These are phyloP conservation scores for Penicillium malachiteum DNA, from an alignment of 495 filamentous ascomycete genomes.

Conservation along the genomic window DNA sequence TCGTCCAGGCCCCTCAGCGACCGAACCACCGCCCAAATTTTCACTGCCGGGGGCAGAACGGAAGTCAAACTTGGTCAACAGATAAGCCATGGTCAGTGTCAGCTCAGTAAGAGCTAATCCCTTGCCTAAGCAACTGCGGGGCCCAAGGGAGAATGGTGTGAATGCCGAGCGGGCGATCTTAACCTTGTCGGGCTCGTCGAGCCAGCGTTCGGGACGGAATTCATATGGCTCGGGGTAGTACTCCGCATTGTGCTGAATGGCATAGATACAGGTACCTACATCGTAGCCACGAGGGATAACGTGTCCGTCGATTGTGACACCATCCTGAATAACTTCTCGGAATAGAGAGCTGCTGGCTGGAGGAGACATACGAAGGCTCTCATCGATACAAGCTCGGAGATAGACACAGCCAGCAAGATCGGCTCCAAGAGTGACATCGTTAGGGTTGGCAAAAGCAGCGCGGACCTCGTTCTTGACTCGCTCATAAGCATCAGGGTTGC, in stretches of 20 bases:
- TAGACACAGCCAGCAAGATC: conserved; percentile 39
- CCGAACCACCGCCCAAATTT: no score
- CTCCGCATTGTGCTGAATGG: conserved; percentile 30
- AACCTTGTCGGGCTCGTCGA: background rate
- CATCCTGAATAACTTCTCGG: conserved; percentile 61
- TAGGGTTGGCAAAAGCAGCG: conserved; percentile 44
- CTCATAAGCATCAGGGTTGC: conserved; percentile 48
- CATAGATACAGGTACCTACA: conserved; percentile 55
- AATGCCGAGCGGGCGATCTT: conserved; percentile 37
- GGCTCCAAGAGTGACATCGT: conserved; percentile 48
- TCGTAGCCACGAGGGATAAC: conserved; percentile 53
- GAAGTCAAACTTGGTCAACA: background rate
- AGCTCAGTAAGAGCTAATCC: conserved; percentile 47
- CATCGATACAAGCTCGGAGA: conserved; percentile 60
- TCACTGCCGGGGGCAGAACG: no score
- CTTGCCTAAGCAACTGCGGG: conserved; percentile 59
- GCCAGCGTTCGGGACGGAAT: conserved; percentile 37
- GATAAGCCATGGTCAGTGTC: background rate
- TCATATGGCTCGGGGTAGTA: conserved; percentile 27
- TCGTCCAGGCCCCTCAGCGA: no score
- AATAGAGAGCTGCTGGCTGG: conserved; percentile 60
- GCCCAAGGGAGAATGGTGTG: conserved; percentile 57
- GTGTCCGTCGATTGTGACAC: conserved; percentile 56
- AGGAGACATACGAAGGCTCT: conserved; percentile 69
- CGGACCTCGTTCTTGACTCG: conserved; percentile 44